A percentile compares a stretch with the other conserved stretches of the same genome.
Evolutionary conservation across 345 rosid genomes (phyloP).

Genomic region (Stellera chamaejasme): DNA sequence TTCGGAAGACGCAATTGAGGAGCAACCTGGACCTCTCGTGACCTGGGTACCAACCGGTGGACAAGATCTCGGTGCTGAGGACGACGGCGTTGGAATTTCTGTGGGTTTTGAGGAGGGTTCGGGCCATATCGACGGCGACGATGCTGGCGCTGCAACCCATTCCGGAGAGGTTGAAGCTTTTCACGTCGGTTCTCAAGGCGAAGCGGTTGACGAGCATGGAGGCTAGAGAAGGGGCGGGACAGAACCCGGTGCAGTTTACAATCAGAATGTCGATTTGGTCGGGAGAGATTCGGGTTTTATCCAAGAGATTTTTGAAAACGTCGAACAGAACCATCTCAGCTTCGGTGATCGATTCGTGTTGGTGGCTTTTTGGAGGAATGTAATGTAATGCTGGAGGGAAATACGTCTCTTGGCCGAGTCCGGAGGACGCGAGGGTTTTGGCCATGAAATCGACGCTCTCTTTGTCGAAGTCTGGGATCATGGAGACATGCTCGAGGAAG

Average conservation of each 20-base stretch:
- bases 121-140: constrained; percentile 35
- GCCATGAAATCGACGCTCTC: constrained; percentile 49
- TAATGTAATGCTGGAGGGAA: constrained; percentile 50
- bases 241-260: constrained; percentile 46
- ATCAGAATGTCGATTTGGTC: constrained; percentile 37
- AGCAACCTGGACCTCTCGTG: constrained; percentile 35
- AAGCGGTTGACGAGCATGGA: constrained; percentile 40
- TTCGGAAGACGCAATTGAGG: constrained; percentile 46
- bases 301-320: constrained; percentile 34
- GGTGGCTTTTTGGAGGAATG: constrained; percentile 40
- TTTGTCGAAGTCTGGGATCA: constrained; percentile 22
- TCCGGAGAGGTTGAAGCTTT: constrained; percentile 47
- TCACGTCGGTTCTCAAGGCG: constrained; percentile 32
- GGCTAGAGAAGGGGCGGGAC: constrained; percentile 46
- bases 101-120: constrained; percentile 27
- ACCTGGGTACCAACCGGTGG: constrained; percentile 54
- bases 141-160: constrained; percentile 63
- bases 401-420: constrained; percentile 38
- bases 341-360: constrained; percentile 32
- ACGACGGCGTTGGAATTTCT: constrained; percentile 30
- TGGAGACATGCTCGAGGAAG: constrained; percentile 36
- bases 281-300: constrained; percentile 30
- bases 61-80: constrained; percentile 51
- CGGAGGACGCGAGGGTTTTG: constrained; percentile 36
- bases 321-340: constrained; percentile 42